Conservation (phyloP, 192 early-diverging fungal species). For the Linnemannia elongata region DNA sequence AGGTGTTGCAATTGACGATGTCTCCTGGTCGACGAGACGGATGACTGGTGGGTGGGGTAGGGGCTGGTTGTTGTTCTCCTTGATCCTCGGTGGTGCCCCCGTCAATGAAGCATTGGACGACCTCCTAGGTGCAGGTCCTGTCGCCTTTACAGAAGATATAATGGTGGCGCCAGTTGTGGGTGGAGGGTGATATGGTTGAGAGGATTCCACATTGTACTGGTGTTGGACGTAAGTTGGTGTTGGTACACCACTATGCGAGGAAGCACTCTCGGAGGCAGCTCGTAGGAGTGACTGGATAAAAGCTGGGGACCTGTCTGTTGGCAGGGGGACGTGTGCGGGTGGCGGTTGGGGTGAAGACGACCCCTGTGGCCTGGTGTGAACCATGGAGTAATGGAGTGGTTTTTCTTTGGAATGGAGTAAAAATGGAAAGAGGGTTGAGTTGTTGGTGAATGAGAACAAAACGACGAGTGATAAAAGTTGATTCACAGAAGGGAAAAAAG, state of each 20-base stretch:
- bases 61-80: not conserved
- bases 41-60: conserved; percentile 6
- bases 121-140: not conserved
- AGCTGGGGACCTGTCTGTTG: conserved; percentile 23
- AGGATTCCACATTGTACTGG: not conserved
- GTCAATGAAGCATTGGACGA: not conserved
- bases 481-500: not conserved
- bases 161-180: not conserved
- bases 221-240: not conserved
- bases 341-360: not conserved
- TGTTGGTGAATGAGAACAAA: not conserved
- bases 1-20: not conserved
- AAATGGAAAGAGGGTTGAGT: not conserved
- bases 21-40: not conserved
- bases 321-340: conserved; percentile 4
- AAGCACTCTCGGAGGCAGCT: conserved; percentile 14
- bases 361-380: not conserved
- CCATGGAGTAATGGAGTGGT: not conserved
- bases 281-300: conserved; percentile 21
- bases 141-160: not conserved
- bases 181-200: not conserved
- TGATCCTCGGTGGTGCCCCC: not conserved
- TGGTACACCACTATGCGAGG: not conserved
- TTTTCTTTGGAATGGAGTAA: conserved; percentile 4
- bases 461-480: not conserved